phyloP scores from a whole-genome alignment of 2,329 filamentous ascomycete genomes.

The Sarocladiaceae sp. region DNA sequence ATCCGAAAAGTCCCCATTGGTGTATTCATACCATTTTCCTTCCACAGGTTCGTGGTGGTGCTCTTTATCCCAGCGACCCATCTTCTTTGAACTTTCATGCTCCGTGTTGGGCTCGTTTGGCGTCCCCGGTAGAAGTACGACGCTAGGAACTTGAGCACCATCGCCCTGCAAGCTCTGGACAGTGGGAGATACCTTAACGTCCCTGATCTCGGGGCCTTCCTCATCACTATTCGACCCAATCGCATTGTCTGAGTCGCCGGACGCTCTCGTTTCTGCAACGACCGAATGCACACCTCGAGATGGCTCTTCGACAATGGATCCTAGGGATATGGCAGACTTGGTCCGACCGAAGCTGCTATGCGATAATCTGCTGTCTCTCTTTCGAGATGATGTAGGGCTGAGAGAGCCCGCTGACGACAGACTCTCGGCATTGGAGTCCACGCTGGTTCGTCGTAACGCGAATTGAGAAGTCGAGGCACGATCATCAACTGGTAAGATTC shows the following conservation, averaged over 20 bases:
- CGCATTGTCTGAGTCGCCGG: slow-evolving; percentile 6
- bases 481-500: slow-evolving; percentile 29
- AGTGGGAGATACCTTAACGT: not conserved
- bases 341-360: slow-evolving; percentile 27
- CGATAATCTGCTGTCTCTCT: slow-evolving; percentile 25
- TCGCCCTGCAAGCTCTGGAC: not conserved
- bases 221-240: slow-evolving; percentile 1
- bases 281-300: not conserved
- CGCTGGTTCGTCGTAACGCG: slow-evolving; percentile 25
- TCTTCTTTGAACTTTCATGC: not conserved
- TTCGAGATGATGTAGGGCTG: slow-evolving; percentile 29
- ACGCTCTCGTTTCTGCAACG: not conserved
- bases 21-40: not conserved
- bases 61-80: not conserved
- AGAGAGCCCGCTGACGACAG: slow-evolving; percentile 26
- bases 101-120: not conserved
- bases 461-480: slow-evolving; percentile 29
- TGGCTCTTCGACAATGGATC: slow-evolving; percentile 40
- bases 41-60: not conserved
- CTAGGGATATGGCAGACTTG: slow-evolving; percentile 34
- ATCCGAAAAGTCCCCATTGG: not conserved
- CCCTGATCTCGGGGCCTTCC: not conserved
- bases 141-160: slow-evolving; percentile 7
- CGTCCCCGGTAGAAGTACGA: not conserved
- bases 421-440: slow-evolving; percentile 31